phyloP scores from a whole-genome alignment of 768 basidiomycete genomes.

The Suillus bovinus region DNA sequence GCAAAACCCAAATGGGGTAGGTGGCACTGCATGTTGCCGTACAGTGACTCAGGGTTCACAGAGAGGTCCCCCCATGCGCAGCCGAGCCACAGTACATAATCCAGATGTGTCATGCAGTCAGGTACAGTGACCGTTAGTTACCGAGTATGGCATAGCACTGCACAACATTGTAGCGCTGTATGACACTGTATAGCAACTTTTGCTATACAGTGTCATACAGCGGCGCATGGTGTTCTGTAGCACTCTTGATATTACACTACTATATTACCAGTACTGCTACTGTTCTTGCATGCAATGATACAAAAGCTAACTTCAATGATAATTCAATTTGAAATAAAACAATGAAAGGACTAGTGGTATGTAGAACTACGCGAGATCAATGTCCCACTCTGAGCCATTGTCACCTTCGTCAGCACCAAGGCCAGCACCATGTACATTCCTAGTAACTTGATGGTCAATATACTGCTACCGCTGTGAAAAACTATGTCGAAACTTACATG shows the following conservation, averaged over 20 bases:
- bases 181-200: not conserved
- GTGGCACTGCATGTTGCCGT: not conserved
- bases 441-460: not conserved
- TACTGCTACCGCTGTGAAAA: not conserved
- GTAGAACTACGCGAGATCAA: not conserved
- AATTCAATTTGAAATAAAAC: not conserved
- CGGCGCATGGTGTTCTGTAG: not conserved
- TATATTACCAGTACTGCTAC: not conserved
- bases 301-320: too few species aligned
- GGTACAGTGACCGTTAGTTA: too few species aligned
- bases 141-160: not conserved
- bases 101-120: not conserved
- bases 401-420: not conserved
- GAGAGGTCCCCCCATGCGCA: not conserved
- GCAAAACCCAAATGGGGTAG: not conserved
- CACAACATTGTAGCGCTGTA: not conserved
- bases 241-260: not conserved
- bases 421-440: not conserved
- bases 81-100: not conserved
- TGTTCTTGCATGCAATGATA: too few species aligned
- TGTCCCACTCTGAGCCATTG: not conserved
- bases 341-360: not conserved
- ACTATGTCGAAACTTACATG: not conserved
- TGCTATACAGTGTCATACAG: not conserved
- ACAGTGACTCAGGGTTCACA: not conserved